These are phyloP conservation scores for Apostasia ramifera DNA, from an alignment of 106 monocot species.

Conservation along the genomic window DNA sequence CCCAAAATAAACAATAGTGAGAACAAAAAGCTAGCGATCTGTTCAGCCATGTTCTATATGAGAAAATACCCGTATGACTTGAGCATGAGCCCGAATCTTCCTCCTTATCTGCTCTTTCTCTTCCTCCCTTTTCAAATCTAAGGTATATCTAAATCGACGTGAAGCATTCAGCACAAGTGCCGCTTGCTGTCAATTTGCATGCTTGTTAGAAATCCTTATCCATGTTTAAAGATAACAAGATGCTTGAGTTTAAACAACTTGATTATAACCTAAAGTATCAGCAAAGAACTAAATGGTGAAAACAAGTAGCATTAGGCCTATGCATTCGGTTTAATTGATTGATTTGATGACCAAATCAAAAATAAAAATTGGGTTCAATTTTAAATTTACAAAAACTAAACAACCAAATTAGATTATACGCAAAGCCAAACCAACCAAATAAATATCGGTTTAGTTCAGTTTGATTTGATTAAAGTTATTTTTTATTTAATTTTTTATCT, in stretches of 20 bases:
- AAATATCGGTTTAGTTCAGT: too few species aligned
- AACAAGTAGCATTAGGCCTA: too few species aligned
- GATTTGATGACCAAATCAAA: too few species aligned
- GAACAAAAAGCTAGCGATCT: background rate
- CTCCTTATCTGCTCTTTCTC: conserved; percentile 48
- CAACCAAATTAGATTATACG: too few species aligned
- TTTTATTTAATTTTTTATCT: too few species aligned
- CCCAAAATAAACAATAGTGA: background rate
- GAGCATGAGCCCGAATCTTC: conserved; percentile 51
- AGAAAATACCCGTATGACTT: conserved; percentile 45
- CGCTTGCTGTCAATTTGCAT: conserved; percentile 35
- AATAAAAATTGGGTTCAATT: too few species aligned
- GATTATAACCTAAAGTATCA: too few species aligned
- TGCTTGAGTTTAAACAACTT: background rate
- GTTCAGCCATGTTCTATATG: background rate
- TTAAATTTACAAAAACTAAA: too few species aligned
- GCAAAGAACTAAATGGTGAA: too few species aligned
- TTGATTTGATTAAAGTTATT: too few species aligned
- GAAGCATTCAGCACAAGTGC: conserved; percentile 68
- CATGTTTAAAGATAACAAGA: background rate
- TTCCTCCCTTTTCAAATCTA: conserved; percentile 61
- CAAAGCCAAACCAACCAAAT: too few species aligned
- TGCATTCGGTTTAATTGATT: too few species aligned
- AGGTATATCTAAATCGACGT: conserved; percentile 57
- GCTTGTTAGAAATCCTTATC: background rate